Evolutionary conservation across 2,329 filamentous ascomycete species (phyloP).

Genomic region (Monosporascus sp.): DNA sequence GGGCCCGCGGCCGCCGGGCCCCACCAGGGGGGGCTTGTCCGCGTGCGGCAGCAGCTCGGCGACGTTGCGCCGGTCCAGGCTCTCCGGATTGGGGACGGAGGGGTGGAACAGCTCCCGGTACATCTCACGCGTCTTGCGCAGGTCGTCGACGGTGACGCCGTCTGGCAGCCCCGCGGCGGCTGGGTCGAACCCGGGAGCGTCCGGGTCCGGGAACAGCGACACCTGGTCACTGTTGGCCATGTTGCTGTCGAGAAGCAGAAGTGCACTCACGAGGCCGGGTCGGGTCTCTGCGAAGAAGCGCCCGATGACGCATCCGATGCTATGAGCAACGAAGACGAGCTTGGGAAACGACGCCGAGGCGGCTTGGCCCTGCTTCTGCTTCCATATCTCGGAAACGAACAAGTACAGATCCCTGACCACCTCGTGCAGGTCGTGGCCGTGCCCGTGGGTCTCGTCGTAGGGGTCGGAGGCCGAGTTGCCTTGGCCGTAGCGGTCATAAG

Average conservation of each 20-base stretch:
- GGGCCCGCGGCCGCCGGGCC: slow-evolving; percentile 28
- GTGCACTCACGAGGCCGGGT: slow-evolving; percentile 37
- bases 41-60: slow-evolving; percentile 36
- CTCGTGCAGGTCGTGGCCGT: slow-evolving; percentile 43
- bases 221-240: slow-evolving; percentile 53
- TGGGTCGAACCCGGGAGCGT: slow-evolving; percentile 38
- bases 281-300: slow-evolving; percentile 46
- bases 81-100: slow-evolving; percentile 42
- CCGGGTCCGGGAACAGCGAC: slow-evolving; percentile 51
- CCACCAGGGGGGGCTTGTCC: slow-evolving; percentile 35
- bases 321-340: slow-evolving; percentile 46
- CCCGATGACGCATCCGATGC: slow-evolving; percentile 47
- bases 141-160: slow-evolving; percentile 29
- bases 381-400: slow-evolving; percentile 35
- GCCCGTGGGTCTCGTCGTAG: slow-evolving; percentile 35
- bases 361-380: slow-evolving; percentile 15
- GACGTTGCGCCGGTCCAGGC: slow-evolving; percentile 42
- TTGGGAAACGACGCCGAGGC: slow-evolving; percentile 14
- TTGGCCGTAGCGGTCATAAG: slow-evolving; percentile 56
- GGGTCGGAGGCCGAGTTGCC: slow-evolving; percentile 42
- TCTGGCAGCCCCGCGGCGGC: slow-evolving; percentile 29
- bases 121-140: slow-evolving; percentile 29
- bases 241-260: slow-evolving; percentile 52
- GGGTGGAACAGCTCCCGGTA: slow-evolving; percentile 42
- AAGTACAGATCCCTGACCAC: slow-evolving; percentile 40